A percentile compares a stretch with the other conserved stretches of the same genome.
Conservation (phyloP, 805 yeast genomes). For the Metschnikowia dekortorum region DNA sequence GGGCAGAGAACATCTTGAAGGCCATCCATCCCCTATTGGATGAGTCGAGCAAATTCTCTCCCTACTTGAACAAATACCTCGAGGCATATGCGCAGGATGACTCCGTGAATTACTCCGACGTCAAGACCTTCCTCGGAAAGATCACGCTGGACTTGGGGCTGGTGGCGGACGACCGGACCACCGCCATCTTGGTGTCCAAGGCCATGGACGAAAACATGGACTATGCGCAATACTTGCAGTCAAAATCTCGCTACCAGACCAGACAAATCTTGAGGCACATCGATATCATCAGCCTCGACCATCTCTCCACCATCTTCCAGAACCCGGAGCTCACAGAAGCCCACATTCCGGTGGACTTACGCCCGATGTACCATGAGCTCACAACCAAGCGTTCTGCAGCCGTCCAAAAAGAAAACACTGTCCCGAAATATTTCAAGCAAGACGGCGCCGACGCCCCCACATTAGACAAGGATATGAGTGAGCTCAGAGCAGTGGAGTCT, state of each 20-base stretch:
- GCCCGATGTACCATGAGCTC: conserved; percentile 27
- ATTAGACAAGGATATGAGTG: conserved; percentile 52
- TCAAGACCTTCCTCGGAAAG: conserved; percentile 38
- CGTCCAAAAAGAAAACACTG: conserved; percentile 5
- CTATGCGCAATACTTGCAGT: conserved; percentile 13
- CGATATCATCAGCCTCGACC: conserved; percentile 50
- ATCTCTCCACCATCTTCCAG: conserved; percentile 34
- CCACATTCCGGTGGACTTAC: conserved; percentile 34
- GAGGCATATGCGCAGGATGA: conserved; percentile 36
- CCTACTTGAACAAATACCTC: conserved; percentile 67
- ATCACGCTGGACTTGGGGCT: conserved; percentile 22
- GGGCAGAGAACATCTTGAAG: conserved; percentile 66
- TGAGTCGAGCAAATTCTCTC: conserved; percentile 45
- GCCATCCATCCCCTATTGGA: conserved; percentile 52
- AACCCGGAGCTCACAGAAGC: conserved; percentile 19
- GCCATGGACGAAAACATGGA: conserved; percentile 13
- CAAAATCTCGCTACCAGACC: conserved; percentile 13
- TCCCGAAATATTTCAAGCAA: conserved; percentile 28
- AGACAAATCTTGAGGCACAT: conserved; percentile 41
- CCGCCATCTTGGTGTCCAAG: conserved; percentile 55
- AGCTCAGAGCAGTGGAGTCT: conserved; percentile 64
- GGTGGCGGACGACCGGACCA: conserved; percentile 51
- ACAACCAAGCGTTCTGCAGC: conserved; percentile 1
- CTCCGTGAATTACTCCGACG: conserved; percentile 36
- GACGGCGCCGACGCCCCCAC: conserved; percentile 30